Conservation (phyloP, 2,329 filamentous ascomycete genomes). For the Penicillium polonicum region DNA sequence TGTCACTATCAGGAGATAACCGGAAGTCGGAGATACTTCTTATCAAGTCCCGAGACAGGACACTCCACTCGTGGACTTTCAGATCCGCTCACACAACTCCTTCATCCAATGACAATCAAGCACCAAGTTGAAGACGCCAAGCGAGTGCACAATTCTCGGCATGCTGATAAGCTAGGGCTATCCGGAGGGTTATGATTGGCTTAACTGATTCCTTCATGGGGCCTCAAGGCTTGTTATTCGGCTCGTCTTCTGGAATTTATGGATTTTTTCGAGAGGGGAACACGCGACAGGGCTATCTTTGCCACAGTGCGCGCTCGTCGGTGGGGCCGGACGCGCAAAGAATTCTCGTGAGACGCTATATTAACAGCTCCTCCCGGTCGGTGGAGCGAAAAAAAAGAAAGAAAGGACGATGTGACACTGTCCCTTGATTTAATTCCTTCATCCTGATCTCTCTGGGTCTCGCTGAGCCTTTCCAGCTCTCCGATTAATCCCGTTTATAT, state of each 20-base stretch:
- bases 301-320: conserved; percentile 1
- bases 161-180: conserved; percentile 20
- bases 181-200: neutral
- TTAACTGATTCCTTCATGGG: neutral
- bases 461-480: conserved; percentile 24
- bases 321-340: conserved; percentile 20
- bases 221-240: conserved; percentile 22
- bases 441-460: conserved; percentile 18
- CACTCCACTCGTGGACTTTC: neutral
- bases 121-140: neutral
- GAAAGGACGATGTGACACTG: conserved; percentile 22
- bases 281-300: conserved; percentile 24
- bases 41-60: neutral
- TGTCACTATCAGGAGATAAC: neutral
- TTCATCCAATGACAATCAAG: conserved; percentile 1
- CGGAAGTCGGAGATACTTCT: neutral
- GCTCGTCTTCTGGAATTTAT: conserved; percentile 21
- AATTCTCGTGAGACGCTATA: conserved; percentile 22
- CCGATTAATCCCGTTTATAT: conserved; percentile 8
- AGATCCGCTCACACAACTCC: neutral
- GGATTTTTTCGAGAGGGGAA: conserved; percentile 2
- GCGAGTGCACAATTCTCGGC: conserved; percentile 16
- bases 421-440: conserved; percentile 1
- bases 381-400: conserved; percentile 22
- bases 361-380: conserved; percentile 12